These are phyloP conservation scores for Beauveria rudraprayagi DNA, from an alignment of 2,329 filamentous ascomycete species.

Conservation along the genomic window DNA sequence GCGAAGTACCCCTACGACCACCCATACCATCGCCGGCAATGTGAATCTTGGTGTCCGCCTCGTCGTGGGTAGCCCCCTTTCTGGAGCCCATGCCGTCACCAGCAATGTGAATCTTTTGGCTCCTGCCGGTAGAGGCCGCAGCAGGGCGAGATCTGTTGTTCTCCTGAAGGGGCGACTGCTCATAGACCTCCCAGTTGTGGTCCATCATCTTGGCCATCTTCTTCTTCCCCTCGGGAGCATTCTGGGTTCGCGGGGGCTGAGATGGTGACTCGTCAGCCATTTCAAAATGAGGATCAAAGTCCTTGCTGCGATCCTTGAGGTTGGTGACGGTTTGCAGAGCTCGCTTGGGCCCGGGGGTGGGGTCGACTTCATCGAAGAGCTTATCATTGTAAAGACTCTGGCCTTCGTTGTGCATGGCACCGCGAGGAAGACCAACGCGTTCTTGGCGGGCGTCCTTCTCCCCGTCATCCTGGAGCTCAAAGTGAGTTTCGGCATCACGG, in stretches of 20 bases:
- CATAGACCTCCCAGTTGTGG: conserved; percentile 50
- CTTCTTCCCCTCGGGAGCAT: conserved; percentile 49
- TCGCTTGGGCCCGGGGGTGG: conserved; percentile 29
- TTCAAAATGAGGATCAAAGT: conserved; percentile 70
- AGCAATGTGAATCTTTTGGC: conserved; percentile 34
- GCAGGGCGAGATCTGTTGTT: conserved; percentile 32
- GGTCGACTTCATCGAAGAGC: conserved; percentile 53
- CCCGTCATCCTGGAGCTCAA: conserved; percentile 72
- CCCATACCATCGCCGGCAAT: conserved; percentile 62
- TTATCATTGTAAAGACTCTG: conserved; percentile 69
- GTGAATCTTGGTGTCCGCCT: conserved; percentile 29
- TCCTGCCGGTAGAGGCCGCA: neutral
- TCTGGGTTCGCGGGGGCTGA: conserved; percentile 32
- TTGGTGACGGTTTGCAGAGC: conserved; percentile 64
- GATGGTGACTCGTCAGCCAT: conserved; percentile 62
- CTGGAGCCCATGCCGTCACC: conserved; percentile 61
- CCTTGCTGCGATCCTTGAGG: conserved; percentile 62
- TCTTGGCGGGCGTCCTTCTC: conserved; percentile 45
- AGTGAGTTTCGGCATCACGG: conserved; percentile 73
- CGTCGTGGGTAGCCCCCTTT: conserved; percentile 43
- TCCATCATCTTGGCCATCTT: conserved; percentile 70
- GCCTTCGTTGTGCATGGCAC: conserved; percentile 57
- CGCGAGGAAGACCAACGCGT: conserved; percentile 38
- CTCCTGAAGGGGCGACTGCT: conserved; percentile 50
- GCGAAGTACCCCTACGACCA: conserved; percentile 44